Evolutionary conservation across 352 stramenopile species (phyloP), one percentile per base, ranked within the genome.

Genomic region (Phytophthora palmivora): DNA sequence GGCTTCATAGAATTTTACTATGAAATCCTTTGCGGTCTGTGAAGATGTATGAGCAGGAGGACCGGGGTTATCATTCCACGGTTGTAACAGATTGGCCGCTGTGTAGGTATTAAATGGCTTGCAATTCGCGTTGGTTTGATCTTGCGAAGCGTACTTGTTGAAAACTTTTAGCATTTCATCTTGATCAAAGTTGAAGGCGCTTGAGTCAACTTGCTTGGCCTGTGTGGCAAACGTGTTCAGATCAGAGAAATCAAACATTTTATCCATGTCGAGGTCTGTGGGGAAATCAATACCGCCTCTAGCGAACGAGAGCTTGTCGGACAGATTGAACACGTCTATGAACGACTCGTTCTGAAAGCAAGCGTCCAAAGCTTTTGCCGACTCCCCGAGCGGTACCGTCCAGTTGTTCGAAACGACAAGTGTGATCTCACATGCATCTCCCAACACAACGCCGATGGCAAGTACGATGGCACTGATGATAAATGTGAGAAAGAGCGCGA

Each of bases 291-390:
- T 79, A 6, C 73, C 78, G 55, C 80, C 78, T 2, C 67, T 66
- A n/a, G 82, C 82, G 59, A 92, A 92, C 11, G 72, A 54, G 39
- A 92, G 76, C 11, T 77, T 78, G 19, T 54, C 61, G 8, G 68
- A 74, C 24, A 92, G 54, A 41, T 89, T 80, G 50, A 92, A 74
- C 24, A 70, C 80, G 8, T 87, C 76, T 19, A 92, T 58, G 18
- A 92, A 70, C 28, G 78, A 88, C 39, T 76, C 58, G 50, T 89
- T 85, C 14, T 70, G 37, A 50, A 92, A 92, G 37, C 82, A 92
- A 1, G 82, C 76, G 60, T 92, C 82, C 22, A 85, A 54, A 1
- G 59, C 64, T 36, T 86, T 76, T 12, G 70, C 82, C 19, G 65
- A 57, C 2, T 84, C 71, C 1, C 83, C 81, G 6, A 92, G 66